Percentiles rank a stretch among this genome's conserved stretches.
Conservation (phyloP, 2,329 filamentous ascomycete genomes). For the Aureobasidium sp. region DNA sequence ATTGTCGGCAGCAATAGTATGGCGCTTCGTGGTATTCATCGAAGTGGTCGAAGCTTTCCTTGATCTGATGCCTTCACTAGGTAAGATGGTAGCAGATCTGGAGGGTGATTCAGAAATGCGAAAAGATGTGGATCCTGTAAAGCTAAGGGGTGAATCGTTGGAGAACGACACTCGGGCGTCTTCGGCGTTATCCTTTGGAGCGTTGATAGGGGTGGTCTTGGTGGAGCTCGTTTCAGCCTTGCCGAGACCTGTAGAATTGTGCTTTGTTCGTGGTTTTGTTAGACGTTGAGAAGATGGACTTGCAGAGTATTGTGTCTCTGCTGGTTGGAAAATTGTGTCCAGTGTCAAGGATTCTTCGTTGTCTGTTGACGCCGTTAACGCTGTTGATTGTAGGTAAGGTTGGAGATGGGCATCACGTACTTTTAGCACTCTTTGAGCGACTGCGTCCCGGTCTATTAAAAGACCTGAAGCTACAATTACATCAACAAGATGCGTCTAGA, state of each 20-base stretch:
- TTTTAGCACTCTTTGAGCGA: slow-evolving; percentile 3
- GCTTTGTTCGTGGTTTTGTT: slow-evolving; percentile 7
- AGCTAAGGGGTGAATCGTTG: slow-evolving; percentile 7
- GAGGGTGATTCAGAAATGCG: background rate
- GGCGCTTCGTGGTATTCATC: background rate
- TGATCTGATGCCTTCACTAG: background rate
- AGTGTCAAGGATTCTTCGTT: slow-evolving; percentile 2
- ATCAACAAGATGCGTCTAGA: background rate
- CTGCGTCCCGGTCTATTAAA: slow-evolving; percentile 1
- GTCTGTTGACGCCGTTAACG: background rate
- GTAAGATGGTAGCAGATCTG: background rate
- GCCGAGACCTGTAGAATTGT: background rate
- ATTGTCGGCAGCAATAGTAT: slow-evolving; percentile 2
- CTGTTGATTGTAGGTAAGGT: background rate
- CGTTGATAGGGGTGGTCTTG: slow-evolving; percentile 1
- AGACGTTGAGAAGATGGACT: background rate
- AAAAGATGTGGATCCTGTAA: background rate
- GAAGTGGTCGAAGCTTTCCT: background rate
- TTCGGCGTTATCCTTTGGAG: background rate
- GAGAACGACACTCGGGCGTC: background rate
- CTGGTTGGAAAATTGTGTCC: background rate
- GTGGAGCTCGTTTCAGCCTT: slow-evolving; percentile 2
- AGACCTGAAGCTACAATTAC: background rate
- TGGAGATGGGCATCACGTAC: background rate
- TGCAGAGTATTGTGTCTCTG: background rate